Evolutionary conservation across 257 asterid genomes (phyloP).

Genomic region (Nicotiana undulata): DNA sequence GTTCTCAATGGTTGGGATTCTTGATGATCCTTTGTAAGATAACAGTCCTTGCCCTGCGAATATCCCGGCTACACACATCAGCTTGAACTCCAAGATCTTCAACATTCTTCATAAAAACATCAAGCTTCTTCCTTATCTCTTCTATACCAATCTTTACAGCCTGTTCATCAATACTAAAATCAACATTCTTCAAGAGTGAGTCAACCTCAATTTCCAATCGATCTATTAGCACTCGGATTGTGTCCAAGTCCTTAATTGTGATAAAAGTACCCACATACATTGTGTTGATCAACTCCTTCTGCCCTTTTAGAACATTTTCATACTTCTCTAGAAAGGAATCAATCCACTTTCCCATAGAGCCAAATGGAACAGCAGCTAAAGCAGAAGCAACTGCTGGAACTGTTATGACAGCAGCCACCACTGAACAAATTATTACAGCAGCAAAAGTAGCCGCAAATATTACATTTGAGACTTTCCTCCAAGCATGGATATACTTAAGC

Average conservation of each 20-base stretch:
- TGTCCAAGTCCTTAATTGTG: conserved; percentile 79
- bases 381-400: conserved; percentile 89
- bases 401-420: conserved; percentile 92
- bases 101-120: conserved; percentile 57
- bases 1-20: conserved; percentile 49
- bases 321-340: conserved; percentile 72
- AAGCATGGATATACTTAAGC: conserved; percentile 52
- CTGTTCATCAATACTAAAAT: conserved; percentile 43
- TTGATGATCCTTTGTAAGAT: conserved; percentile 80
- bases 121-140: conserved; percentile 68
- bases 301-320: conserved; percentile 76
- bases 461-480: conserved; percentile 76
- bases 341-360: conserved; percentile 97
- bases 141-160: conserved; percentile 54
- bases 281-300: conserved; percentile 60
- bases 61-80: conserved; percentile 79
- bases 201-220: conserved; percentile 66
- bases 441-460: conserved; percentile 85
- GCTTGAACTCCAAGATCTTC: conserved; percentile 86
- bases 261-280: conserved; percentile 77
- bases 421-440: conserved; percentile 76
- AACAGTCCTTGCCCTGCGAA: conserved; percentile 88
- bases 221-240: conserved; percentile 53
- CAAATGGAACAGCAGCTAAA: conserved; percentile 84
- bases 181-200: conserved; percentile 41